Evolutionary conservation across 192 early-diverging fungal species (phyloP).

Genomic region (Linnemannia exigua): DNA sequence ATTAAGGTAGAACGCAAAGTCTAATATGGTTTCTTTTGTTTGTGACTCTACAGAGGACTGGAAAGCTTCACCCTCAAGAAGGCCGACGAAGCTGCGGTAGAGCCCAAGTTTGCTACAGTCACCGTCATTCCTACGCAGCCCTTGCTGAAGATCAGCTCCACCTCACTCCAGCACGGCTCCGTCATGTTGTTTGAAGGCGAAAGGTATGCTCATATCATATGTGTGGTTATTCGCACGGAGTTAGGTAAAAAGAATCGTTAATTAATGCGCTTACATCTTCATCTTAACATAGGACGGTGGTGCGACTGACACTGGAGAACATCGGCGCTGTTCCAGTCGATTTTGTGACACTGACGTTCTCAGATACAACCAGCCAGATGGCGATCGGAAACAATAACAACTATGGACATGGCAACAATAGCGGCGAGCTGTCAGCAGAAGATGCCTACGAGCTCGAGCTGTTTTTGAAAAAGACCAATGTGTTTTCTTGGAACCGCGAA

Average conservation of each 20-base stretch:
- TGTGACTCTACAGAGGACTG: slow-evolving; percentile 22
- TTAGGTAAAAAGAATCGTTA: too few species aligned
- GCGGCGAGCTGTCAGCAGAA: slow-evolving; percentile 71
- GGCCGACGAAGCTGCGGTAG: not conserved
- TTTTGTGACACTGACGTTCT: slow-evolving; percentile 73
- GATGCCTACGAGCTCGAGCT: slow-evolving; percentile 83
- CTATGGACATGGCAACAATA: slow-evolving; percentile 22
- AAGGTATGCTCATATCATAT: slow-evolving; percentile 57
- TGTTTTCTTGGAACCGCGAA: slow-evolving; percentile 68
- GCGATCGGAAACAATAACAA: slow-evolving; percentile 16
- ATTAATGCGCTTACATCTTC: not conserved
- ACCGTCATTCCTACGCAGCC: slow-evolving; percentile 78
- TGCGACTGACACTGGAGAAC: slow-evolving; percentile 79
- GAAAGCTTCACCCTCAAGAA: slow-evolving; percentile 38
- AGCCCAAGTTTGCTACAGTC: slow-evolving; percentile 58
- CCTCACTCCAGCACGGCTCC: slow-evolving; percentile 72
- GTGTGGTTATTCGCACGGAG: too few species aligned
- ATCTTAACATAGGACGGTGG: slow-evolving; percentile 69
- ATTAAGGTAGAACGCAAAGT: too few species aligned
- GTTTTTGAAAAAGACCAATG: slow-evolving; percentile 68
- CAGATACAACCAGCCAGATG: slow-evolving; percentile 63
- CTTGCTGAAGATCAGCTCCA: slow-evolving; percentile 74
- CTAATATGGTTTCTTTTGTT: too few species aligned
- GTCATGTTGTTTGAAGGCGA: slow-evolving; percentile 90
- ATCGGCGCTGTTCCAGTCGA: slow-evolving; percentile 81